Evolutionary conservation across 805 yeast genomes (phyloP).

Genomic region (Hanseniaspora hatyaiensis): DNA sequence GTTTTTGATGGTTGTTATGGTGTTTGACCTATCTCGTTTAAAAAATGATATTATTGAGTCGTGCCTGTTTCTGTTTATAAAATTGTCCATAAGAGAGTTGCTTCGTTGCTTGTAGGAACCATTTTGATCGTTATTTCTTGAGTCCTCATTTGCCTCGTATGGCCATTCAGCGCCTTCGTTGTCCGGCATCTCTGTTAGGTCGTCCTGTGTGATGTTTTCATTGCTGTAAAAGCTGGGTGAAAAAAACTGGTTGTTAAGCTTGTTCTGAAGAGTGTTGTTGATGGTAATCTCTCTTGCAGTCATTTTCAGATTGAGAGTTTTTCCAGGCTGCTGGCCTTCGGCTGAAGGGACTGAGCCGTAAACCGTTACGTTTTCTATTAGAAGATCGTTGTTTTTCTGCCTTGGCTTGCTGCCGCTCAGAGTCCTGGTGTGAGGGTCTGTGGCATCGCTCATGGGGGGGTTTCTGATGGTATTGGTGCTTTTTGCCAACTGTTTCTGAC

Average conservation of each 20-base stretch:
- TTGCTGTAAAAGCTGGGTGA: not conserved
- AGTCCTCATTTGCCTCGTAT: not conserved
- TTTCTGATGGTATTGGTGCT: no score
- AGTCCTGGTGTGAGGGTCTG: no score
- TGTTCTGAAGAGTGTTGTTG: not conserved
- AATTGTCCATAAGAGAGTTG: not conserved
- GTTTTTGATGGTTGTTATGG: constrained; percentile 25
- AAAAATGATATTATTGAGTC: constrained; percentile 19
- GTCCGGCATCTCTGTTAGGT: constrained; percentile 6
- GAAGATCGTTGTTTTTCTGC: not conserved
- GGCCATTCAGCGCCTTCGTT: constrained; percentile 13
- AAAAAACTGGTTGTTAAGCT: not conserved
- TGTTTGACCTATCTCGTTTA: constrained; percentile 25
- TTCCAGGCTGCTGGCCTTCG: not conserved
- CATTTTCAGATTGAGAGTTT: not conserved
- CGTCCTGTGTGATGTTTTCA: constrained; percentile 4
- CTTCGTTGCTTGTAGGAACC: not conserved
- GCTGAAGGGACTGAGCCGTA: not conserved
- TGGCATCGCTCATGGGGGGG: no score
- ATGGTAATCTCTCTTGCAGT: not conserved
- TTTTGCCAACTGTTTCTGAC: no score
- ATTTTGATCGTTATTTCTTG: not conserved
- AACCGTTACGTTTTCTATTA: not conserved
- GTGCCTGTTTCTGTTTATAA: constrained; percentile 6
- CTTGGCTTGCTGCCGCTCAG: no score